These are phyloP conservation scores for Erysimum cheiri DNA, from an alignment of 441 rosid species.

Conservation along the genomic window DNA sequence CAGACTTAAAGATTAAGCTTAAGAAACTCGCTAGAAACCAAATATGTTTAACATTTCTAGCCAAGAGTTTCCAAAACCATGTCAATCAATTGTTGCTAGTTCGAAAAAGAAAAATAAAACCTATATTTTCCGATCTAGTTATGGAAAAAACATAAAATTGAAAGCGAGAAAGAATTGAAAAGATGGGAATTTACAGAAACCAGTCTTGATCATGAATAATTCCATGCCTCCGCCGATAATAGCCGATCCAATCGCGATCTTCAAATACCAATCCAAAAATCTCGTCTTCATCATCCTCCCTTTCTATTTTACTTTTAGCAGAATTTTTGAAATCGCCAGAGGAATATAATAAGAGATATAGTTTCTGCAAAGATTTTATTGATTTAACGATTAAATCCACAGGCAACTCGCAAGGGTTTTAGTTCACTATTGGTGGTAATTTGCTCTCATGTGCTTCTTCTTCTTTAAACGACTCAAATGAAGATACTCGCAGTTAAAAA, in stretches of 20 bases:
- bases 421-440: background rate
- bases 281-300: conserved; percentile 44
- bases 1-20: background rate
- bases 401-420: background rate
- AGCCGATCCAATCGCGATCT: conserved; percentile 72
- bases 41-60: background rate
- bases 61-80: background rate
- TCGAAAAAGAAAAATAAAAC: background rate
- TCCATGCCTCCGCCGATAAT: conserved; percentile 88
- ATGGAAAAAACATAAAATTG: background rate
- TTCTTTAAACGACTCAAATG: background rate
- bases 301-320: background rate
- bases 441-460: background rate
- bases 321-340: background rate
- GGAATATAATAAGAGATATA: background rate
- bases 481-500: background rate
- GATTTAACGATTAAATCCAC: background rate
- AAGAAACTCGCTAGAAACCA: background rate
- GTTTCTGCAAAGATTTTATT: background rate
- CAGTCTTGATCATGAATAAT: conserved; percentile 90
- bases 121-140: background rate
- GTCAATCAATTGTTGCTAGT: background rate
- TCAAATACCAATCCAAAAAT: conserved; percentile 82
- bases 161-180: conserved; percentile 45
- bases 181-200: conserved; percentile 72